Percentiles rank a stretch among this genome's conserved stretches.
Conservation (phyloP, 139 green algal species). For the Micractinium sp. region DNA sequence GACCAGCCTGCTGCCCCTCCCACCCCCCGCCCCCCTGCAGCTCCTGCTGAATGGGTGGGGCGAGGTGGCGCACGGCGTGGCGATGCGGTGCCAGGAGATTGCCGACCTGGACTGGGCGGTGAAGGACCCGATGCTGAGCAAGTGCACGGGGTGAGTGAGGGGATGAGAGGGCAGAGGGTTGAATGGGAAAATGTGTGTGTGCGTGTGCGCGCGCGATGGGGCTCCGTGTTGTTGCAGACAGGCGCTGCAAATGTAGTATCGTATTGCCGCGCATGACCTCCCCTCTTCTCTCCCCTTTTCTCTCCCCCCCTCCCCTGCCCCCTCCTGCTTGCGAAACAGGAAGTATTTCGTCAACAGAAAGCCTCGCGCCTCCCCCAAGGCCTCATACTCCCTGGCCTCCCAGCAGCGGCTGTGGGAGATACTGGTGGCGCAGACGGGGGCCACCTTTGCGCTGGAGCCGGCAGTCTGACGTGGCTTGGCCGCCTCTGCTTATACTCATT, state of each 20-base stretch:
- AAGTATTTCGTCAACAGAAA: constrained; percentile 38
- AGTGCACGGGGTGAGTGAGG: constrained; percentile 5
- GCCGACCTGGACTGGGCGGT: constrained; percentile 13
- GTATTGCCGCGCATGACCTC: neutral
- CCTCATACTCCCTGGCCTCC: neutral
- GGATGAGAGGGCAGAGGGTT: neutral
- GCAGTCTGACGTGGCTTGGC: too few relatives aligned
- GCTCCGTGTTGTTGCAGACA: too few relatives aligned
- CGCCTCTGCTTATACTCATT: too few relatives aligned
- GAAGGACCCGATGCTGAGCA: neutral
- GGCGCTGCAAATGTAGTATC: too few relatives aligned
- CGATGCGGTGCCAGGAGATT: neutral
- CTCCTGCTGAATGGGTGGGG: constrained; percentile 10
- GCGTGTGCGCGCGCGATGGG: too few relatives aligned
- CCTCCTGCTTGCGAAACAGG: neutral
- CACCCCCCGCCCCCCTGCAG: neutral
- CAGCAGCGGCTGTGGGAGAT: constrained; percentile 39
- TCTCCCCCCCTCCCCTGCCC: neutral
- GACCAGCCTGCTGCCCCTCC: neutral
- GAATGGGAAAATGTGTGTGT: neutral
- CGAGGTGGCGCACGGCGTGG: constrained; percentile 26
- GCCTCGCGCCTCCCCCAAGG: neutral
- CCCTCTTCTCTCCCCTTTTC: neutral
- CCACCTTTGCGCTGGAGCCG: neutral
- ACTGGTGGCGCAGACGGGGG: constrained; percentile 27